phyloP scores from a whole-genome alignment of 2,329 filamentous ascomycete species.

The Exophiala oligosperma region DNA sequence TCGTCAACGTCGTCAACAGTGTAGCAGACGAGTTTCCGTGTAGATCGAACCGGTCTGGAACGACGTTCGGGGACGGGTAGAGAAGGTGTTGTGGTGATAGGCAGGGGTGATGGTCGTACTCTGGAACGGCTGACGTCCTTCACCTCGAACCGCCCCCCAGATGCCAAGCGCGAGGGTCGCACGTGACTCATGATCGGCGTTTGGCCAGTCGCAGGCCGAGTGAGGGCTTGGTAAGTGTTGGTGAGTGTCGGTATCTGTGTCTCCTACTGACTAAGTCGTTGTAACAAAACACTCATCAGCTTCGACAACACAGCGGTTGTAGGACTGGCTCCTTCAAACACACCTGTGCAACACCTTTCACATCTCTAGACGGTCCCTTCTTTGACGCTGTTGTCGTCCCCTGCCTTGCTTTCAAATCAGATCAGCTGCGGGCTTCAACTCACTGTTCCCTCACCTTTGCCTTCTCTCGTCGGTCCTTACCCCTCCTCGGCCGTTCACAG shows the following conservation, averaged over 20 bases:
- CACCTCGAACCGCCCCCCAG: neutral
- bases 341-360: neutral
- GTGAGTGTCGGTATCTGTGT: neutral
- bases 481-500: slow-evolving; percentile 8
- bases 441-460: slow-evolving; percentile 6
- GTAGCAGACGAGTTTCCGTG: slow-evolving; percentile 16
- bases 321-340: neutral
- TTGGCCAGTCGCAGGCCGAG: neutral
- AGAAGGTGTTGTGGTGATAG: slow-evolving; percentile 3
- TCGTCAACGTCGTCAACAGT: slow-evolving; percentile 8
- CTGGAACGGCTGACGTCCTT: slow-evolving; percentile 13
- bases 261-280: neutral
- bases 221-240: neutral
- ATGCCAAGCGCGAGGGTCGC: neutral
- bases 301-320: neutral
- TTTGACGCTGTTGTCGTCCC: neutral
- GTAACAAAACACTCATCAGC: neutral
- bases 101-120: slow-evolving; percentile 6
- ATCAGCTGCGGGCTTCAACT: neutral
- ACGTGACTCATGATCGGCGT: neutral
- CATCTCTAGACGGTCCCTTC: neutral
- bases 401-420: neutral
- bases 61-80: neutral
- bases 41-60: slow-evolving; percentile 13
- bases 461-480: slow-evolving; percentile 8